These are phyloP conservation scores for Cadophora malorum DNA, from an alignment of 2,329 filamentous ascomycete genomes.

Conservation along the genomic window DNA sequence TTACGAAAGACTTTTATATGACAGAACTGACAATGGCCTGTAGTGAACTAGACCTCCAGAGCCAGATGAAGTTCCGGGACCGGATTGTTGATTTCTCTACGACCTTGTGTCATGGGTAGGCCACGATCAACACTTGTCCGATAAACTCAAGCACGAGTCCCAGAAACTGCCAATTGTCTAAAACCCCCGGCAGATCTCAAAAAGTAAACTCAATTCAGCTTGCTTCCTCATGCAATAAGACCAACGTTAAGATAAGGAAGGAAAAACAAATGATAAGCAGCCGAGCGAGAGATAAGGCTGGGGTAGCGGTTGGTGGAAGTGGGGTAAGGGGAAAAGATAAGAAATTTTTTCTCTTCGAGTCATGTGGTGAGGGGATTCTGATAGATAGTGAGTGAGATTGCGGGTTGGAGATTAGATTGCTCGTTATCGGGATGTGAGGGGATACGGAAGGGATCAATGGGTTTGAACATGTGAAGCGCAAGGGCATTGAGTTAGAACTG, in stretches of 20 bases:
- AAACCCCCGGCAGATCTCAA: not conserved
- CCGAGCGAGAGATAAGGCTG: constrained; percentile 3
- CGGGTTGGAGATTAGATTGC: constrained; percentile 3
- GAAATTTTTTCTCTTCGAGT: constrained; percentile 11
- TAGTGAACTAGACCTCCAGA: too few relatives aligned
- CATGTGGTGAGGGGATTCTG: constrained; percentile 16
- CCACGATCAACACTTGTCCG: too few relatives aligned
- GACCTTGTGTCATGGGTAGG: too few relatives aligned
- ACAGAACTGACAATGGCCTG: too few relatives aligned
- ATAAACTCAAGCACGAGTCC: too few relatives aligned
- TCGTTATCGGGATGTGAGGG: constrained; percentile 1
- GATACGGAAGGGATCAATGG: not conserved
- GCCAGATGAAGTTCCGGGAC: too few relatives aligned
- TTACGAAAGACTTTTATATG: too few relatives aligned
- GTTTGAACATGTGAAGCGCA: not conserved
- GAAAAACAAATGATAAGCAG: constrained; percentile 9
- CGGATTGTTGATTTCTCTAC: too few relatives aligned
- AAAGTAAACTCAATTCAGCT: not conserved
- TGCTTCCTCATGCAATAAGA: not conserved
- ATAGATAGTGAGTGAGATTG: not conserved
- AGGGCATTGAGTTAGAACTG: too few relatives aligned
- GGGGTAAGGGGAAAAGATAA: constrained; percentile 13
- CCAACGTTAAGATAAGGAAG: not conserved
- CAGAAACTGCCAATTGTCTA: too few relatives aligned
- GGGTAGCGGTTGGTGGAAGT: constrained; percentile 3